These are phyloP conservation scores for Pleurotus salmoneostramineus DNA, from an alignment of 768 basidiomycete genomes.

Conservation along the genomic window DNA sequence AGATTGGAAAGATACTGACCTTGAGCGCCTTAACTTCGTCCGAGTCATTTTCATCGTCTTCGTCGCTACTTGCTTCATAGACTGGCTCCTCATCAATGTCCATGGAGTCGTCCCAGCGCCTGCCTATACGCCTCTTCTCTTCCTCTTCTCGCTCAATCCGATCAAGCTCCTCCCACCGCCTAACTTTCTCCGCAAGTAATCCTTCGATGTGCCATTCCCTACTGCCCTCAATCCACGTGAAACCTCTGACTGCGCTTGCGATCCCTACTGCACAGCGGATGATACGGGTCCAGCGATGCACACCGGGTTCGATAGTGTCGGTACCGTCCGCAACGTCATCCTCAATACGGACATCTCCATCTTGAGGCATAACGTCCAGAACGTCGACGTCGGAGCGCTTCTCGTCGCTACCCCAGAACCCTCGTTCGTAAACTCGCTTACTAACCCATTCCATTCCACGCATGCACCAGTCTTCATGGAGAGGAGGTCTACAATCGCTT, in stretches of 20 bases:
- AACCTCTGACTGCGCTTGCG: slow-evolving; percentile 69
- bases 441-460: slow-evolving; percentile 98
- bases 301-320: slow-evolving; percentile 21
- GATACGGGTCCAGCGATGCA: slow-evolving; percentile 69
- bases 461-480: slow-evolving; percentile 94
- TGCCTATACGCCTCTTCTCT: slow-evolving; percentile 58
- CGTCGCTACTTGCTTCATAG: slow-evolving; percentile 46
- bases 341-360: slow-evolving; percentile 79
- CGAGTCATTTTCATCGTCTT: slow-evolving; percentile 63
- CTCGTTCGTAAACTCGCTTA: slow-evolving; percentile 84
- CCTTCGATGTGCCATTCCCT: slow-evolving; percentile 65
- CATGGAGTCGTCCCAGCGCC: slow-evolving; percentile 65
- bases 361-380: slow-evolving; percentile 54
- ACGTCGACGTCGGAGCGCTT: slow-evolving; percentile 78
- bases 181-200: slow-evolving; percentile 62
- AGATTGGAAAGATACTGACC: slow-evolving; percentile 36
- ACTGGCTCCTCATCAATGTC: slow-evolving; percentile 64
- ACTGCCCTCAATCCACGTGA: slow-evolving; percentile 59
- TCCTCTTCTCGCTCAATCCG: slow-evolving; percentile 63
- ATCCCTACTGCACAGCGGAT: slow-evolving; percentile 67
- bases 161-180: slow-evolving; percentile 68
- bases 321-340: slow-evolving; percentile 55
- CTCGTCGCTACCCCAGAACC: slow-evolving; percentile 87
- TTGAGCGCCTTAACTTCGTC: slow-evolving; percentile 78
- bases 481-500: slow-evolving; percentile 60